Evolutionary conservation across 306 rosid genomes (phyloP).

Genomic region (Sophora flavescens): DNA sequence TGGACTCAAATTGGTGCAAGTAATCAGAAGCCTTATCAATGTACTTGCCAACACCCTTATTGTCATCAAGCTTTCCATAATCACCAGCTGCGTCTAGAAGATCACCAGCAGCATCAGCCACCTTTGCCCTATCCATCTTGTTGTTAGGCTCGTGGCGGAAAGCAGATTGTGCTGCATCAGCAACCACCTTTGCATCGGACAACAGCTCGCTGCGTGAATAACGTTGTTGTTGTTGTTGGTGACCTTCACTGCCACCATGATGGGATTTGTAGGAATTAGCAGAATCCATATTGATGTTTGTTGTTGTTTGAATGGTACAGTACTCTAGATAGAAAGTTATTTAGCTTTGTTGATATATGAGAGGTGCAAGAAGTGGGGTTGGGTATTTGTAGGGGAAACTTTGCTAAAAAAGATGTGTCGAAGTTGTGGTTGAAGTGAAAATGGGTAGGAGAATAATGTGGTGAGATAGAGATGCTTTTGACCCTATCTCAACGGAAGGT

Average conservation of each 20-base stretch:
- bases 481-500: not conserved
- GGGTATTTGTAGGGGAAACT: not conserved
- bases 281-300: constrained; percentile 38
- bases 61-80: constrained; percentile 50
- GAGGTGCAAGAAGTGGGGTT: not conserved
- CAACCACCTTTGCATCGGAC: constrained; percentile 56
- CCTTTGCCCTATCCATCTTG: constrained; percentile 49
- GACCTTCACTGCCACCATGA: not conserved
- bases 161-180: constrained; percentile 47
- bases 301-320: not conserved
- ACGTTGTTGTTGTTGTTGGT: constrained; percentile 6
- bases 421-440: not conserved
- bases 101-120: constrained; percentile 50
- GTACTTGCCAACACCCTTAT: constrained; percentile 49
- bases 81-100: constrained; percentile 47
- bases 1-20: constrained; percentile 35
- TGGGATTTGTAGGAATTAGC: not conserved
- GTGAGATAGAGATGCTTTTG: not conserved
- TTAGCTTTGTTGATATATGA: not conserved
- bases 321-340: not conserved
- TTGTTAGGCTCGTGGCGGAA: constrained; percentile 21
- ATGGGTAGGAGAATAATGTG: not conserved
- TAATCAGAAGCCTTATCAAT: constrained; percentile 45
- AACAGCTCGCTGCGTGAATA: constrained; percentile 51
- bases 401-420: not conserved